phyloP scores from a whole-genome alignment of 2,329 filamentous ascomycete species.

The Colletotrichum horii region DNA sequence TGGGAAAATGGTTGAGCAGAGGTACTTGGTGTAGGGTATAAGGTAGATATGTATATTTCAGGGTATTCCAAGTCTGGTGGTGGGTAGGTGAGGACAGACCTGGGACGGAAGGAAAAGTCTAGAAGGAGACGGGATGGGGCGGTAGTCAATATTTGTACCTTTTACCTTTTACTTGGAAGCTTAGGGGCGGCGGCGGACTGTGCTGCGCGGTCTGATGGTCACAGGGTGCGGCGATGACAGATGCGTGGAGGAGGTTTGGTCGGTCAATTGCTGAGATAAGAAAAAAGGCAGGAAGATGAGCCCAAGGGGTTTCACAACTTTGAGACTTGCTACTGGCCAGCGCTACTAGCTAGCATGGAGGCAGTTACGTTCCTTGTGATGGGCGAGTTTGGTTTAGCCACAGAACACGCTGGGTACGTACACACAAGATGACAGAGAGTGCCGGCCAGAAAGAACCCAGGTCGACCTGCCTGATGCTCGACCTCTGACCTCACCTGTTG shows the following conservation, averaged over 20 bases:
- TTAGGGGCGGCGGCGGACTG: constrained; percentile 3
- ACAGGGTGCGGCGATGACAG: constrained; percentile 21
- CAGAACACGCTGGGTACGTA: neutral
- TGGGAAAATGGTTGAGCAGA: neutral
- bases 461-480: neutral
- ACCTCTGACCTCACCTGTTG: neutral
- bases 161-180: neutral
- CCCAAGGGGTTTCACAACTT: constrained; percentile 5
- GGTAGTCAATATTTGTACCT: constrained; percentile 16
- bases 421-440: neutral
- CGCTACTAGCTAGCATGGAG: neutral
- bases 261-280: constrained; percentile 19
- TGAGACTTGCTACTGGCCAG: constrained; percentile 14
- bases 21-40: neutral
- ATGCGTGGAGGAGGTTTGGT: constrained; percentile 6
- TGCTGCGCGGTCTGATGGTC: constrained; percentile 17
- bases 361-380: neutral
- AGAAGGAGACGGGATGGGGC: constrained; percentile 17
- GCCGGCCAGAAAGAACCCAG: neutral
- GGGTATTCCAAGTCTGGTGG: neutral
- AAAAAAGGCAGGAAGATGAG: constrained; percentile 5
- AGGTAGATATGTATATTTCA: constrained; percentile 4
- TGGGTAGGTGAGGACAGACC: constrained; percentile 15
- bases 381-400: neutral
- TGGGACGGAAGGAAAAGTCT: constrained; percentile 8